Evolutionary conservation across 352 stramenopile species (phyloP), one percentile per base, ranked within the genome.

Genomic region (Plasmopara halstedii): DNA sequence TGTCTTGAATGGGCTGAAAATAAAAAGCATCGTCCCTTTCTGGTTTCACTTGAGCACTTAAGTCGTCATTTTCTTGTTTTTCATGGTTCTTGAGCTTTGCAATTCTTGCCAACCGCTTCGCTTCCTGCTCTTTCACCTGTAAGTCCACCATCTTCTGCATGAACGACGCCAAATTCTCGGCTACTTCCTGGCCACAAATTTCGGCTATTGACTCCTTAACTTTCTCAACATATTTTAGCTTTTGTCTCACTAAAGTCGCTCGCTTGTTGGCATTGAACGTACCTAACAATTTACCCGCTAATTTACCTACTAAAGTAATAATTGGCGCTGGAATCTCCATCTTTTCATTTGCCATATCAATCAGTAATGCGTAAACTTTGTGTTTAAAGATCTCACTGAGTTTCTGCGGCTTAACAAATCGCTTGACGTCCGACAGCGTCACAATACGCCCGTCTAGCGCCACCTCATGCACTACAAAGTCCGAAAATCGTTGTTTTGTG

Each of bases 401-500:
- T 46, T 83, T 83, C n/a, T 58, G 59, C 32, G 72, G 51, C 40
- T 85, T 85, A 8, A 50, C 40, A 36, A 77, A 78, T 20, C 70
- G 66, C 49, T 80, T 70, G 10, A 85, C 70, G 31, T 88, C 64
- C 15, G 71, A 80, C 37, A 95, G 67, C 15, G 42, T 58, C 47
- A 79, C 79, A 33, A 92, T 62, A 0, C 67, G 37, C 17, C 82
- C 74, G 17, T 66, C 53, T 3, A 72, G 49, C 11, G 72, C 64
- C 37, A 96, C 76, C 44, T 97, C 88, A 17, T 74, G 82, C 48
- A 97, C 88, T 25, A 96, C 60, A 66, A 97, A 97, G 58, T 97
- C 88, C 48, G 85, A 94, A 64, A 85, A 97, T 2, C 88, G 80
- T 59, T 95, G 72, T 54, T 96, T 96, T 46, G 88, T 80, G 15